phyloP scores from a whole-genome alignment of 179 eudicot genomes.

The Vitellaria paradoxa region DNA sequence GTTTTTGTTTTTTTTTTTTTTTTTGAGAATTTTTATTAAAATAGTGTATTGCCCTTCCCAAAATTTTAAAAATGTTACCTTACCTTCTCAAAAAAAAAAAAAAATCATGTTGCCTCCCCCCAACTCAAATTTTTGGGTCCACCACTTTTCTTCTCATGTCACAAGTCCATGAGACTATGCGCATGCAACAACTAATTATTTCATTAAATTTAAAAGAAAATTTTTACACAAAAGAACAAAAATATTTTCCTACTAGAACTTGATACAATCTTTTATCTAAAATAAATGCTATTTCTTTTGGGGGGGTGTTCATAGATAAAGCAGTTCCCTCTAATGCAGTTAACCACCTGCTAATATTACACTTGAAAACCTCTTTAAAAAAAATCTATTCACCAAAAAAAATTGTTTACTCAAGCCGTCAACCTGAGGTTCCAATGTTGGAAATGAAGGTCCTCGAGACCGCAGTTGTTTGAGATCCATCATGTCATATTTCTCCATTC shows the following conservation, averaged over 20 bases:
- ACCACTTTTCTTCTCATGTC: background rate
- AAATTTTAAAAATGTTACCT: too few relatives aligned
- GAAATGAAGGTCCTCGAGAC: conserved; percentile 44
- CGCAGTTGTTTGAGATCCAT: conserved; percentile 36
- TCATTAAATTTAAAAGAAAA: background rate
- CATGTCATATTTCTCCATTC: conserved; percentile 34
- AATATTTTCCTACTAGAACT: background rate
- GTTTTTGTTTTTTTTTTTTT: too few relatives aligned
- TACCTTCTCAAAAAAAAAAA: too few relatives aligned
- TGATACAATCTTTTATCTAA: background rate
- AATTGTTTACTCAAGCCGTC: background rate
- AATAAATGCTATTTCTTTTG: background rate
- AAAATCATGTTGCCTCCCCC: too few relatives aligned
- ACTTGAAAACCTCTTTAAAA: too few relatives aligned
- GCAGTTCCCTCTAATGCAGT: background rate
- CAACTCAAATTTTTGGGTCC: too few relatives aligned
- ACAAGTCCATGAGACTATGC: background rate
- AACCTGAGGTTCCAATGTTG: conserved; percentile 90
- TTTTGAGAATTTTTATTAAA: too few relatives aligned
- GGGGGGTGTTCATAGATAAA: background rate
- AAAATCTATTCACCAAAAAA: background rate
- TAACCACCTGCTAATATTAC: background rate
- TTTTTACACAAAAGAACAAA: background rate
- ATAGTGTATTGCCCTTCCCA: too few relatives aligned
- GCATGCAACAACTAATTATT: background rate